Evolutionary conservation across 805 yeast genomes (phyloP).

Genomic region (Monosporozyma servazzii): DNA sequence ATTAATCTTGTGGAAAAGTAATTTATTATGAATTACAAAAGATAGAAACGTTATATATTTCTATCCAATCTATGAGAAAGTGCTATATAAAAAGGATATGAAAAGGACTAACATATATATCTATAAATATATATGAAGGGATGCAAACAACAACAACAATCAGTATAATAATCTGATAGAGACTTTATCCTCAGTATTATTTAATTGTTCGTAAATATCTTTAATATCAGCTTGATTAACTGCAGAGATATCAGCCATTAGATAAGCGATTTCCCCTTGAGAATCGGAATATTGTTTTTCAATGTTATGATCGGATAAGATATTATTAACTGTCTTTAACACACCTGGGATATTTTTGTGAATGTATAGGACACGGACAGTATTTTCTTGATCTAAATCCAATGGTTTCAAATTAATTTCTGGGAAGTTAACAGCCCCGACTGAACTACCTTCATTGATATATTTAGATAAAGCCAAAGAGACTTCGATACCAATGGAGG

Average conservation of each 20-base stretch:
- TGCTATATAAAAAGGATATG: not conserved
- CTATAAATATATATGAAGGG: too few species aligned
- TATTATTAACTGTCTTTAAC: conserved; percentile 91
- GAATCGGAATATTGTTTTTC: conserved; percentile 98
- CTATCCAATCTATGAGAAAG: not conserved
- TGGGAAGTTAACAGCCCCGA: conserved; percentile 97
- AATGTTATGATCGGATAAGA: conserved; percentile 87
- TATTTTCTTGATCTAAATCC: conserved; percentile 75
- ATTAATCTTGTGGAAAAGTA: not conserved
- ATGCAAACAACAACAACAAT: not conserved
- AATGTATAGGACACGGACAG: conserved; percentile 88
- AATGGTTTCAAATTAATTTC: conserved; percentile 87
- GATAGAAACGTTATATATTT: not conserved
- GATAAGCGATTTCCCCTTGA: conserved; percentile 88
- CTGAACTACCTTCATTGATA: conserved; percentile 91
- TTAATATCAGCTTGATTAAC: conserved; percentile 78
- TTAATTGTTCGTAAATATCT: conserved; percentile 73
- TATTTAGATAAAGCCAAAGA: conserved; percentile 77
- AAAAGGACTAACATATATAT: not conserved
- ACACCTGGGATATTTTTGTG: conserved; percentile 99
- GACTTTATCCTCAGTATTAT: conserved; percentile 82
- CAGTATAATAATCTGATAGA: conserved; percentile 84
- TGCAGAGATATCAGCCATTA: conserved; percentile 93
- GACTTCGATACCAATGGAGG: conserved; percentile 95
- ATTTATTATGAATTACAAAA: not conserved